Base-by-base conservation (phyloP, 148 eudicot genomes). In the Suaeda aralocaspica region DNA sequence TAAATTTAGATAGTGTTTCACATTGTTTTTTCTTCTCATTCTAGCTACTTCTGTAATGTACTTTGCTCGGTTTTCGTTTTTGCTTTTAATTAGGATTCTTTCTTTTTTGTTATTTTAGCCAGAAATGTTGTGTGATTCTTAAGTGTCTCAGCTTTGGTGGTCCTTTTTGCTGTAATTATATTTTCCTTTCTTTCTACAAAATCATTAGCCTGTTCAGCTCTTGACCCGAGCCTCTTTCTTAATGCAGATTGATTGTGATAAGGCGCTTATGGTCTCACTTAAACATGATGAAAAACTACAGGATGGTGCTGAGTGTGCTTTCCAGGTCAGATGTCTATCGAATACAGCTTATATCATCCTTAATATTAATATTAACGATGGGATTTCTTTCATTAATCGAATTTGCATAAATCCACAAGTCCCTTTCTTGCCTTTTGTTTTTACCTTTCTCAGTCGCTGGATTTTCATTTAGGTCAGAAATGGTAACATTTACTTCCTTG, bases 161-260 rank as follows among this genome's bases (percentile, higher is more conserved):
- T 63, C 33, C 42, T 69, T 21, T 39, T 15, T 68, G 24, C 25
- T 24, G 15, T 14, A 19, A 25, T 45, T 58, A 29, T 14, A 19
- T 34, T 9, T 22, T 22, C 16, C 29, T 19, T 51, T 28, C 56
- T 59, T 8, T 28, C 19, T 34, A 30, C 22, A 46, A 6, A 56
- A 30, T 24, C 12, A 11, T 68, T 69, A 16, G 57, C 48, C 46
- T 66, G 44, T 45, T 66, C 31, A 19, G 46, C 44, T 72, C 30
- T 50, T 67, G 9, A 72, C 64, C 44, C 30, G 13, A 24, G 21
- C 59, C 64, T 44, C 61, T 55, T 61, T 65, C 36, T 57, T 56
- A 31, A 66, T 82, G 99, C 96, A 94, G 99, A 82, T 94, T 79
- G 99, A 94, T 77, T 91, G 93, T 76, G 99, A 94, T 82, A 94